Evolutionary conservation across 345 rosid species (phyloP).

Genomic region (Brassica napus): Da-Ae NC_063444.1:4252001-4252500

Average conservation of each 20-base stretch:
- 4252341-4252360: not conserved
- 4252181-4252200: not conserved
- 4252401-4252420: not conserved
- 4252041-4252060: not conserved
- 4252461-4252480: not conserved
- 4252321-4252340: not conserved
- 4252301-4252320: too few relatives aligned
- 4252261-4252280: not conserved
- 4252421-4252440: not conserved
- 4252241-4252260: not conserved
- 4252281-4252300: too few relatives aligned
- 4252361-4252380: not conserved
- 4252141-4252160: conserved; percentile 21
- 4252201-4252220: not conserved
- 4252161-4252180: not conserved
- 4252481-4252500: not conserved
- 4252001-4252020: conserved; percentile 5
- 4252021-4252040: conserved; percentile 8
- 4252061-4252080: not conserved
- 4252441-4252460: not conserved
- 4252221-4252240: not conserved
- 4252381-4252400: not conserved
- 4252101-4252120: not conserved
- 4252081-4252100: not conserved
- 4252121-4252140: conserved; percentile 9